Conservation (phyloP, 306 rosid genomes). For the Medicago ruthenica region DNA sequence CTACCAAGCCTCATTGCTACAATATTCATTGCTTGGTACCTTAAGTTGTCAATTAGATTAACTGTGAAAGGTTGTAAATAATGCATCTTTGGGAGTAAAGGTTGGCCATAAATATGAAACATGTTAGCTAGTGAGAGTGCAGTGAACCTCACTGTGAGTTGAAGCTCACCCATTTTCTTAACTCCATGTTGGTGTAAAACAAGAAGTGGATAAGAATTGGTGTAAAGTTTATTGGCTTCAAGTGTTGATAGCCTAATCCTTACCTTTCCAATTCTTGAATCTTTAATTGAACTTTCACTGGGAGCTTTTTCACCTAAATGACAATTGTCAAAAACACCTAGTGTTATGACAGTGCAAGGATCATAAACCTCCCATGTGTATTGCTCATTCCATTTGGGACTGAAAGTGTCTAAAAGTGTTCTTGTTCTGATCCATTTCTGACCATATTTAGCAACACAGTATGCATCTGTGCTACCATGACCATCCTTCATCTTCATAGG, state of each 20-base stretch:
- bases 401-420: slow-evolving; percentile 67
- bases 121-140: slow-evolving; percentile 67
- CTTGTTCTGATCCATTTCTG: slow-evolving; percentile 91
- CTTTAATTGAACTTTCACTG: slow-evolving; percentile 52
- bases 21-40: slow-evolving; percentile 82
- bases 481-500: slow-evolving; percentile 88
- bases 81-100: slow-evolving; percentile 91
- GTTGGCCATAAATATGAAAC: slow-evolving; percentile 71
- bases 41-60: slow-evolving; percentile 75
- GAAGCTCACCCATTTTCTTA: slow-evolving; percentile 91
- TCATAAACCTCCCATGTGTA: slow-evolving; percentile 95
- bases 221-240: slow-evolving; percentile 68
- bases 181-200: slow-evolving; percentile 81
- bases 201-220: slow-evolving; percentile 74
- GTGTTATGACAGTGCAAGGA: slow-evolving; percentile 83
- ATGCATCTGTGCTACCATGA: slow-evolving; percentile 80
- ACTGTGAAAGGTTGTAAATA: slow-evolving; percentile 82
- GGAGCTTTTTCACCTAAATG: slow-evolving; percentile 65
- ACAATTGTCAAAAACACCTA: slow-evolving; percentile 85
- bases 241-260: slow-evolving; percentile 80
- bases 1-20: slow-evolving; percentile 72
- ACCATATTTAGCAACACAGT: slow-evolving; percentile 84
- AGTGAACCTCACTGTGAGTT: slow-evolving; percentile 76
- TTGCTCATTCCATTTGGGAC: slow-evolving; percentile 94
- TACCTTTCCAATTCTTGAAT: slow-evolving; percentile 80